A percentile compares a stretch with the other conserved stretches of the same genome.
Conservation (phyloP, 148 eudicot species). For the Rhododendron henanense region DNA sequence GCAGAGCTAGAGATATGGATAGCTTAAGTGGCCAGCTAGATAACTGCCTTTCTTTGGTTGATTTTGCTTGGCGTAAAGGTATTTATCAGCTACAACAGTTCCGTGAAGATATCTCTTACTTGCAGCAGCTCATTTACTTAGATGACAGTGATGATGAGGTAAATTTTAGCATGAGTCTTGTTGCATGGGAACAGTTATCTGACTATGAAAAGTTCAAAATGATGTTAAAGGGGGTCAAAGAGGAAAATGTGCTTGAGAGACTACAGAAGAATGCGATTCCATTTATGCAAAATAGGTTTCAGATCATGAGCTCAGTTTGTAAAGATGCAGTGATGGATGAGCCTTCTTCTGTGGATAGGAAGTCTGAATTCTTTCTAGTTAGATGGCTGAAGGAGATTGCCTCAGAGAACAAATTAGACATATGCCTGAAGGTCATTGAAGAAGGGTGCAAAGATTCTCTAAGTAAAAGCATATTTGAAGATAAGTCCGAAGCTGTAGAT, state of each 20-base stretch:
- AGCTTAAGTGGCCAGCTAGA: conserved; percentile 85
- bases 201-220: conserved; percentile 85
- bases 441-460: conserved; percentile 58
- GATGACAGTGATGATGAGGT: conserved; percentile 47
- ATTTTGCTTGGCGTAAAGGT: conserved; percentile 77
- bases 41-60: conserved; percentile 68
- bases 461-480: conserved; percentile 44
- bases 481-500: conserved; percentile 64
- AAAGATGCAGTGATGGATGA: conserved; percentile 14
- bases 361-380: conserved; percentile 60
- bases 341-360: conserved; percentile 18
- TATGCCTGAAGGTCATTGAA: conserved; percentile 70
- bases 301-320: conserved; percentile 17
- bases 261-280: conserved; percentile 69
- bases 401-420: conserved; percentile 55
- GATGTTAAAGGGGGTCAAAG: conserved; percentile 67
- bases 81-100: conserved; percentile 65
- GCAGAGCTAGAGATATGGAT: conserved; percentile 88
- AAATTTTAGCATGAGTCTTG: conserved; percentile 52
- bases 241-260: conserved; percentile 57
- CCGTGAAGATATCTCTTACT: conserved; percentile 64
- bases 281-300: conserved; percentile 59
- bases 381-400: conserved; percentile 90
- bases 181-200: conserved; percentile 72
- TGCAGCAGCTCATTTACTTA: conserved; percentile 80